Evolutionary conservation across 2,329 filamentous ascomycete genomes (phyloP).

Genomic region (Nigrograna mackinnonii): DNA sequence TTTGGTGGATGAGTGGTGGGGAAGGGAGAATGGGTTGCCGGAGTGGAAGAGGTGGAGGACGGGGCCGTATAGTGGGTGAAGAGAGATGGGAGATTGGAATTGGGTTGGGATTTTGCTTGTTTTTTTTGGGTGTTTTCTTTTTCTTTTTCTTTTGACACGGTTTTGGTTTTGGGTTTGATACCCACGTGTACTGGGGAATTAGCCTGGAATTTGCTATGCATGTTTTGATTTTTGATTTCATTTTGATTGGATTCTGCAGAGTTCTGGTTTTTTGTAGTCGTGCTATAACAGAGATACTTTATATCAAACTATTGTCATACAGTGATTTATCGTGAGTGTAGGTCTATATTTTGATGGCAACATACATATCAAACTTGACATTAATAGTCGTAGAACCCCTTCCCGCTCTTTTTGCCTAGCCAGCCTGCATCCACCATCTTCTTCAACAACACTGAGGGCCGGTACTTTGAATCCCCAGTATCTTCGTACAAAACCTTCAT

Average conservation of each 20-base stretch:
- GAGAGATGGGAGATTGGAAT: background rate
- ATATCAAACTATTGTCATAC: too few species aligned
- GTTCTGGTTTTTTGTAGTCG: background rate
- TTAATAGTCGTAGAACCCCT: conserved; percentile 91
- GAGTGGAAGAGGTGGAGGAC: conserved; percentile 24
- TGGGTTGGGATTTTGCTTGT: background rate
- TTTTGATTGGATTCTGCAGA: background rate
- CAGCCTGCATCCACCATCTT: conserved; percentile 99
- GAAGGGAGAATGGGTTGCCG: conserved; percentile 17
- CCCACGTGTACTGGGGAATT: background rate
- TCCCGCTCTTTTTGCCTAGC: conserved; percentile 96
- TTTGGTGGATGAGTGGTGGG: conserved; percentile 11
- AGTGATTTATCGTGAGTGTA: too few species aligned
- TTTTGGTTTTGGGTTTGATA: background rate
- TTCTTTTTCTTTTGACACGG: background rate
- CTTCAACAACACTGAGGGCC: conserved; percentile 80
- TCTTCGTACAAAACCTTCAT: conserved; percentile 94
- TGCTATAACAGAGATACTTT: background rate
- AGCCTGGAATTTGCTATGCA: background rate
- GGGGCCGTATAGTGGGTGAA: conserved; percentile 8
- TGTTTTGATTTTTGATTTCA: background rate
- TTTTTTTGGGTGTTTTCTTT: background rate
- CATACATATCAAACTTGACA: background rate
- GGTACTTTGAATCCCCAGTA: conserved; percentile 94
- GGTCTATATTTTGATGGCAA: background rate